Conservation (phyloP, 768 basidiomycete species). For the Boletus sensibilis region DNA sequence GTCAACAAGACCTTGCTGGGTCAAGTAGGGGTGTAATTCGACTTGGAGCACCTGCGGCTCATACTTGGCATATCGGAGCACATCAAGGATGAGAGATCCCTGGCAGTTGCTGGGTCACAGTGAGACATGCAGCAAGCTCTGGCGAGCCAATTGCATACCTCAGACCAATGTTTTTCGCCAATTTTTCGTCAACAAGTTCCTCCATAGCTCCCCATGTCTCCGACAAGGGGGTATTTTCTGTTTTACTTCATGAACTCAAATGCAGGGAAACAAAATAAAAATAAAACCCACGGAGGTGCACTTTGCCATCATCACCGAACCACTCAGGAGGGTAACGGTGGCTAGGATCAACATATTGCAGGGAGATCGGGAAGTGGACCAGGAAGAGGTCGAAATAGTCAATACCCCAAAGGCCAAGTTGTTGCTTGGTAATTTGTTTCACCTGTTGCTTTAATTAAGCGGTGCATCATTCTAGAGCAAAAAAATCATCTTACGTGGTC, state of each 20-base stretch:
- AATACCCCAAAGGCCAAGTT: constrained; percentile 79
- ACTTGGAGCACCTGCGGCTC: constrained; percentile 58
- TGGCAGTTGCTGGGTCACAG: constrained; percentile 59
- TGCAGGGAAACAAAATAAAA: not conserved
- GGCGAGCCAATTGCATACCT: constrained; percentile 41
- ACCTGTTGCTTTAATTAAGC: constrained; percentile 39
- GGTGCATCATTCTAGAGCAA: not conserved
- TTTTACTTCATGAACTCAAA: not conserved
- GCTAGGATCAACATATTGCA: constrained; percentile 75
- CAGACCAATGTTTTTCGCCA: constrained; percentile 77
- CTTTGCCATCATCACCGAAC: constrained; percentile 70
- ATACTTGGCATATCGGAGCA: constrained; percentile 74
- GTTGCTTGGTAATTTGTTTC: constrained; percentile 53
- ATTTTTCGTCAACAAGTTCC: constrained; percentile 64
- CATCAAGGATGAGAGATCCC: constrained; percentile 69
- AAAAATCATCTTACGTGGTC: constrained; percentile 55
- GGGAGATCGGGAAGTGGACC: constrained; percentile 82
- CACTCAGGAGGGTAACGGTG: constrained; percentile 83
- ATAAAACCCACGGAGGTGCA: constrained; percentile 52
- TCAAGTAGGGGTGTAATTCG: constrained; percentile 57
- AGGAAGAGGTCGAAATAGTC: constrained; percentile 82
- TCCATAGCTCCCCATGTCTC: constrained; percentile 89
- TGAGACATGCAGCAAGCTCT: not conserved
- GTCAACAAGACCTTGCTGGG: constrained; percentile 46
- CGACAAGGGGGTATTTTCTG: constrained; percentile 67